Conservation (phyloP, 176 grass and related monocot species). For the Triticum aestivum region IWGSC_CS_RefSeq_v2.1 NC_057794.1:451628549-451629048, state of each 20-base stretch:
- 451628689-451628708: constrained; percentile 47
- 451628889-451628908: constrained; percentile 42
- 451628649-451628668: constrained; percentile 93
- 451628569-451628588: constrained; percentile 10
- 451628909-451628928: constrained; percentile 26
- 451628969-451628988: constrained; percentile 81
- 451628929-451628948: constrained; percentile 29
- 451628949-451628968: constrained; percentile 45
- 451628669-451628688: constrained; percentile 78
- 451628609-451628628: not conserved
- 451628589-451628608: not conserved
- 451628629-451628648: constrained; percentile 64
- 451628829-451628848: constrained; percentile 82
- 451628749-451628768: constrained; percentile 16
- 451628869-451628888: constrained; percentile 77
- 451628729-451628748: not conserved
- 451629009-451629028: constrained; percentile 92
- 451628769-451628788: constrained; percentile 85
- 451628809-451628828: constrained; percentile 73
- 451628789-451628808: constrained; percentile 81
- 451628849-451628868: constrained; percentile 81
- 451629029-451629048: constrained; percentile 86
- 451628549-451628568: not conserved
- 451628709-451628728: constrained; percentile 17
- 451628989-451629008: constrained; percentile 88